Percentiles rank a stretch among this genome's conserved stretches.
Evolutionary conservation across 1,284 basidiomycete species (phyloP).

Genomic region (Malassezia obtusa): DNA sequence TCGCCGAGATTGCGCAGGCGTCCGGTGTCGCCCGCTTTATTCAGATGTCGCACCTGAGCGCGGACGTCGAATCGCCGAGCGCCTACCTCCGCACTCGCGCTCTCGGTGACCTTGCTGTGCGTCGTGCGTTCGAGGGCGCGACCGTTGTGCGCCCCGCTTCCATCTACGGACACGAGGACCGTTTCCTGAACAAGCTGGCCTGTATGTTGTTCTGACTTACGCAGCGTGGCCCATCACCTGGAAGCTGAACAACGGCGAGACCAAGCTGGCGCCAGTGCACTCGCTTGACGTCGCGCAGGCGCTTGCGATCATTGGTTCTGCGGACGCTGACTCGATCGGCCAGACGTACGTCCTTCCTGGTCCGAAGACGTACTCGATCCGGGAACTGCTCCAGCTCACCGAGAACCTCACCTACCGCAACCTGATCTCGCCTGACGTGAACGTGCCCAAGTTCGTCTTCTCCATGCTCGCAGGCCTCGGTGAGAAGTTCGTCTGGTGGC

Average conservation of each 20-base stretch:
- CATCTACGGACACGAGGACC: slow-evolving; percentile 91
- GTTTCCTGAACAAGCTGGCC: slow-evolving; percentile 86
- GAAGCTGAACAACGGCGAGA: slow-evolving; percentile 80
- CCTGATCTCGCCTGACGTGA: slow-evolving; percentile 57
- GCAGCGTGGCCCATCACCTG: slow-evolving; percentile 68
- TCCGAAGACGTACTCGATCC: slow-evolving; percentile 72
- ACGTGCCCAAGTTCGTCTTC: slow-evolving; percentile 68
- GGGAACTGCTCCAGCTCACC: slow-evolving; percentile 73
- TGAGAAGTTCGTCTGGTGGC: slow-evolving; percentile 75
- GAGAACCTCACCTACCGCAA: slow-evolving; percentile 66
- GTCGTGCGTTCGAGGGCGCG: slow-evolving; percentile 71
- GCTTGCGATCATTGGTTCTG: slow-evolving; percentile 65
- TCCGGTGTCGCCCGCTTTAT: slow-evolving; percentile 74
- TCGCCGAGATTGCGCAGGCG: slow-evolving; percentile 67
- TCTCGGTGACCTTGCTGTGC: slow-evolving; percentile 78
- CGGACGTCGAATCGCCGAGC: slow-evolving; percentile 66
- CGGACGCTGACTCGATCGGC: slow-evolving; percentile 57
- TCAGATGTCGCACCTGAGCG: slow-evolving; percentile 92
- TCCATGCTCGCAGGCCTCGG: slow-evolving; percentile 59
- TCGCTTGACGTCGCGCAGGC: slow-evolving; percentile 89
- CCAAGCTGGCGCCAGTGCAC: slow-evolving; percentile 81
- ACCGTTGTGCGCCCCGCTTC: slow-evolving; percentile 78
- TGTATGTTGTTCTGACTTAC: slow-evolving; percentile 2
- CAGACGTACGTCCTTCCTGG: slow-evolving; percentile 74
- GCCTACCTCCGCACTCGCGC: slow-evolving; percentile 81